These are phyloP conservation scores for Xylariaceae sp. DNA, from an alignment of 2,329 filamentous ascomycete species.

Conservation along the genomic window DNA sequence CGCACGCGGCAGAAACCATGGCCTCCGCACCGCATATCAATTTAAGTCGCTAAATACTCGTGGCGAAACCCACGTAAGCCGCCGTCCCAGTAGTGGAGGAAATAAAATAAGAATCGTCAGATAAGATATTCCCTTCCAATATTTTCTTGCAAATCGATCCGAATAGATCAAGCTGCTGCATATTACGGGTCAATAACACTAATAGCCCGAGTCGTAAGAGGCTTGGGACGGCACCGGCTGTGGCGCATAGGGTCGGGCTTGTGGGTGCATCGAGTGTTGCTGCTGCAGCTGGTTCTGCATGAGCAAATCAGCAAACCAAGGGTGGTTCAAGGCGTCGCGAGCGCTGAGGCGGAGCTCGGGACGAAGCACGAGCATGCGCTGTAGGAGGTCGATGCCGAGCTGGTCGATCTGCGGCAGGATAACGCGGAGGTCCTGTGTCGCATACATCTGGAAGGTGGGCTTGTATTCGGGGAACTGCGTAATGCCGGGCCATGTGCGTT, in stretches of 20 bases:
- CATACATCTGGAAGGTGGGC: slow-evolving; percentile 87
- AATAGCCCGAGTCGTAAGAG: slow-evolving; percentile 28
- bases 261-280: slow-evolving; percentile 40
- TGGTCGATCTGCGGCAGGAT: slow-evolving; percentile 90
- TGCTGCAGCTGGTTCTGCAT: slow-evolving; percentile 48
- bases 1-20: no score
- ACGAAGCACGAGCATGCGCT: slow-evolving; percentile 85
- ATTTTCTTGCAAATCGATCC: no score
- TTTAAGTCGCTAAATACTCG: no score
- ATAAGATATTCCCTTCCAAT: no score
- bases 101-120: no score
- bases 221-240: slow-evolving; percentile 28
- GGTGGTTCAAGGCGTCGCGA: slow-evolving; percentile 79
- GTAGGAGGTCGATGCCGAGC: slow-evolving; percentile 79
- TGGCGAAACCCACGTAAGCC: no score
- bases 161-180: no score
- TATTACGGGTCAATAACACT: slow-evolving; percentile 5
- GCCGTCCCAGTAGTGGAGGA: no score
- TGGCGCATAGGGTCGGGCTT: slow-evolving; percentile 32
- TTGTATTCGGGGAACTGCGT: slow-evolving; percentile 98
- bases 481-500: slow-evolving; percentile 93
- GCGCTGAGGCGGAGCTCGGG: slow-evolving; percentile 91
- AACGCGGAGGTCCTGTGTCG: slow-evolving; percentile 80
- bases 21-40: no score
- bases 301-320: slow-evolving; percentile 81